A percentile compares a stretch with the other conserved stretches of the same genome.
phyloP scores from a whole-genome alignment of 768 basidiomycete species.

The Tulasnella sp. region DNA sequence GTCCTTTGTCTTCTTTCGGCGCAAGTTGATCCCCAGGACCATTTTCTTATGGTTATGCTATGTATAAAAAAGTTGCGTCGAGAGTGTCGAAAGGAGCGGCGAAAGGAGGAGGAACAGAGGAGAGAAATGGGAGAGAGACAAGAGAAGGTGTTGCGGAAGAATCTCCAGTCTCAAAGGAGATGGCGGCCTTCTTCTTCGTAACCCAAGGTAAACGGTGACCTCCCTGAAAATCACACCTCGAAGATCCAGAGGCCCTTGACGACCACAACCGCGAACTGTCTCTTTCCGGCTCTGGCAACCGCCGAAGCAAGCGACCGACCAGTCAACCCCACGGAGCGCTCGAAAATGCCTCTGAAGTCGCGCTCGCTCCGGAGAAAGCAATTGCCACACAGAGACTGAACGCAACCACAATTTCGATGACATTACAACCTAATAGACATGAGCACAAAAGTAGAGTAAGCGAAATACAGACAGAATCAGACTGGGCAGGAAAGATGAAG shows the following conservation, averaged over 20 bases:
- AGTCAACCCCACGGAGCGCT: background rate
- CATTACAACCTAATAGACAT: background rate
- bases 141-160: conserved; percentile 22
- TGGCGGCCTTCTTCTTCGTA: background rate
- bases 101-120: conserved; percentile 18
- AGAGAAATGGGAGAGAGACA: conserved; percentile 18
- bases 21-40: conserved; percentile 17
- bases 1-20: conserved; percentile 24
- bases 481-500: too few species aligned
- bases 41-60: background rate
- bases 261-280: conserved; percentile 14
- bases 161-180: conserved; percentile 6
- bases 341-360: background rate
- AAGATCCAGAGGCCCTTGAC: conserved; percentile 13
- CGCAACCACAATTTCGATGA: background rate
- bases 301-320: background rate
- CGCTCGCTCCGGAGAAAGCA: background rate
- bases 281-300: conserved; percentile 15
- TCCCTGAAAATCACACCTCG: background rate
- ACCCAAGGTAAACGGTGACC: conserved; percentile 15
- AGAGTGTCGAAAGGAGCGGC: conserved; percentile 18
- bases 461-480: too few species aligned
- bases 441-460: too few species aligned
- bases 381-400: background rate
- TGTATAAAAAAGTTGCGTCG: conserved; percentile 7